phyloP scores from a whole-genome alignment of 139 green algal genomes.

The Volvox africanus region DNA sequence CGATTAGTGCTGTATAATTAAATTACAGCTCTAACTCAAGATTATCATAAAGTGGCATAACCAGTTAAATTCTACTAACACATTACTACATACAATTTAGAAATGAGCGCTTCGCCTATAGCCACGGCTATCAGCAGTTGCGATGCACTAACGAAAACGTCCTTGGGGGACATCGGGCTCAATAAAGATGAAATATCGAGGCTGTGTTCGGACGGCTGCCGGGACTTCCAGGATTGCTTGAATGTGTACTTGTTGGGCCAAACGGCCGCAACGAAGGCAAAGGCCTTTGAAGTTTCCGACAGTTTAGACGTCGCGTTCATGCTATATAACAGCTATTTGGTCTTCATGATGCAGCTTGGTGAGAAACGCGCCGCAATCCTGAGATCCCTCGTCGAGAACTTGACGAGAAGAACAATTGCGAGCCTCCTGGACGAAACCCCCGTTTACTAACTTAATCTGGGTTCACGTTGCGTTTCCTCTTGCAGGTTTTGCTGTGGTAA shows the following conservation, averaged over 20 bases:
- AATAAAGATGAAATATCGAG: background rate
- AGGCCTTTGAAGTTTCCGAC: background rate
- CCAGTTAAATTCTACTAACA: no score
- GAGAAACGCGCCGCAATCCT: constrained; percentile 50
- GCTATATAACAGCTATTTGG: constrained; percentile 68
- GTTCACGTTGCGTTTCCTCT: no score
- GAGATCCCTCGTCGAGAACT: no score
- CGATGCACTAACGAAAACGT: background rate
- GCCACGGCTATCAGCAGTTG: background rate
- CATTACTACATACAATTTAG: background rate
- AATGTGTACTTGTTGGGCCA: background rate
- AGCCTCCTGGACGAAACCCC: no score
- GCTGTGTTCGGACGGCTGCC: background rate
- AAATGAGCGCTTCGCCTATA: background rate
- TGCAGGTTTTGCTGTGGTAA: no score
- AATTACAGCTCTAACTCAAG: no score
- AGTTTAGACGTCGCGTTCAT: constrained; percentile 68
- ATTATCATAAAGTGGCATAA: no score
- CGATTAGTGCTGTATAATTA: no score
- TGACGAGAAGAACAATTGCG: no score
- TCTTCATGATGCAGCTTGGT: constrained; percentile 92
- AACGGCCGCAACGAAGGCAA: background rate
- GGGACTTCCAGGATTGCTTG: background rate
- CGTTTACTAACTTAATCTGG: no score
- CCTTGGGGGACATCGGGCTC: background rate